Evolutionary conservation across 2,329 filamentous ascomycete genomes (phyloP).

Genomic region (Pseudomassariella vexata): DNA sequence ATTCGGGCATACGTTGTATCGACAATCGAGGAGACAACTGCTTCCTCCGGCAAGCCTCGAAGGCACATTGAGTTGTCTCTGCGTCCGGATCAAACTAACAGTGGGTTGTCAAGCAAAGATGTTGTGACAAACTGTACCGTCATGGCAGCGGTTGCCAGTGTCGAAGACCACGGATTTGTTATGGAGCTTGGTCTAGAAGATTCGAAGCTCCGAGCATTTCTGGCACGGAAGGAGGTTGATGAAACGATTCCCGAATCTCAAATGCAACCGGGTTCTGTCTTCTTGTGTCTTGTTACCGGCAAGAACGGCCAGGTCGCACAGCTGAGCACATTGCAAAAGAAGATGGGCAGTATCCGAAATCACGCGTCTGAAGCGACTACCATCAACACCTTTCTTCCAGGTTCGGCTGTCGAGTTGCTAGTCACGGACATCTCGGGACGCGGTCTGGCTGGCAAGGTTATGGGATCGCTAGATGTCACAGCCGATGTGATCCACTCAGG

Average conservation of each 20-base stretch:
- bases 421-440: constrained; percentile 67
- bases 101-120: constrained; percentile 65
- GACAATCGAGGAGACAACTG: constrained; percentile 59
- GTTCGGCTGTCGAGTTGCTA: constrained; percentile 81
- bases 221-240: constrained; percentile 78
- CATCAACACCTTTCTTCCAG: constrained; percentile 84
- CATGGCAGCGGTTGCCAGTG: constrained; percentile 82
- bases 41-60: constrained; percentile 55
- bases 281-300: constrained; percentile 75
- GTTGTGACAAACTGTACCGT: constrained; percentile 71
- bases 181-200: constrained; percentile 83
- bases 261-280: constrained; percentile 76
- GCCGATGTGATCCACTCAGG: constrained; percentile 89
- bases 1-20: constrained; percentile 78
- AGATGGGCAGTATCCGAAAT: constrained; percentile 61
- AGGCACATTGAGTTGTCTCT: constrained; percentile 84
- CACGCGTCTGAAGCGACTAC: constrained; percentile 72
- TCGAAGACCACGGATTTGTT: constrained; percentile 92
- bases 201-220: constrained; percentile 68
- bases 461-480: constrained; percentile 86
- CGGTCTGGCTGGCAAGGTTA: constrained; percentile 83
- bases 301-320: constrained; percentile 82
- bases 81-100: constrained; percentile 72
- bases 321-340: constrained; percentile 68
- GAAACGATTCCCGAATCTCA: constrained; percentile 56